phyloP scores from a whole-genome alignment of 768 basidiomycete species.

The Amanita thiersii region DNA sequence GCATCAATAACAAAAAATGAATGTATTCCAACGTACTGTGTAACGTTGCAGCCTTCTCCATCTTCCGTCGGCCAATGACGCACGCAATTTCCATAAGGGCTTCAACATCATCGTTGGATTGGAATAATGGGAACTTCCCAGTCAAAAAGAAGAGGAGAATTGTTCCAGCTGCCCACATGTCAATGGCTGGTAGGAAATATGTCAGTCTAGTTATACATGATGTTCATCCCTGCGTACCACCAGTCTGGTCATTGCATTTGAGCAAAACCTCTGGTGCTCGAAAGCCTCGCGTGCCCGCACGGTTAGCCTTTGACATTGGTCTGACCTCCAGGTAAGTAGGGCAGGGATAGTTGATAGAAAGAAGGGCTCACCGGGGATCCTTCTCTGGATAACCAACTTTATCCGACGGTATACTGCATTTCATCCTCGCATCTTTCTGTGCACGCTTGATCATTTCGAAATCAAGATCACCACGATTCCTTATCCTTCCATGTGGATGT shows the following conservation, averaged over 20 bases:
- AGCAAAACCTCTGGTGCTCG: conserved; percentile 93
- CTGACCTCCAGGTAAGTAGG: conserved; percentile 23
- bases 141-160: conserved; percentile 91
- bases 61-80: conserved; percentile 73
- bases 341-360: not conserved
- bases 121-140: conserved; percentile 89
- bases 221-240: conserved; percentile 53
- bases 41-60: conserved; percentile 80
- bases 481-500: conserved; percentile 63
- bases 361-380: conserved; percentile 50
- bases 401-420: conserved; percentile 47
- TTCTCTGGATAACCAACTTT: conserved; percentile 73
- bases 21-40: conserved; percentile 69
- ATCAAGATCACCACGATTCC: conserved; percentile 34
- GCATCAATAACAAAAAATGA: too few species aligned
- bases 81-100: conserved; percentile 91
- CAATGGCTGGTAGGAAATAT: conserved; percentile 88
- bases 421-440: conserved; percentile 53
- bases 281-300: conserved; percentile 95
- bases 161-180: conserved; percentile 92
- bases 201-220: too few species aligned
- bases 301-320: conserved; percentile 84
- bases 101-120: conserved; percentile 89
- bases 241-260: conserved; percentile 90
- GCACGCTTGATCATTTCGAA: conserved; percentile 42